Evolutionary conservation across 106 monocot genomes (phyloP).

Genomic region (Triglochin maritima): DNA sequence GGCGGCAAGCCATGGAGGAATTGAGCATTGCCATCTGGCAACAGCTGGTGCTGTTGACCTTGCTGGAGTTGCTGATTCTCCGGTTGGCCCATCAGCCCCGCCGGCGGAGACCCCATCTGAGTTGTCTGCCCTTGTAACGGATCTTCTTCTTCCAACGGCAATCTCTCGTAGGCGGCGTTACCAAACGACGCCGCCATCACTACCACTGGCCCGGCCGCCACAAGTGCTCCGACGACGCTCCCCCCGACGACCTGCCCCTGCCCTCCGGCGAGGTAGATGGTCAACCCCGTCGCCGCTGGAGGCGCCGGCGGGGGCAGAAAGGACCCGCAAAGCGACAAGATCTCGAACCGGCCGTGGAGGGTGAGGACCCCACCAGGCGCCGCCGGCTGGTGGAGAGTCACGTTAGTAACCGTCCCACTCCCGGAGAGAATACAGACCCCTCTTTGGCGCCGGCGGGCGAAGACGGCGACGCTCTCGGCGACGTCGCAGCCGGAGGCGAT

Average conservation of each 20-base stretch:
- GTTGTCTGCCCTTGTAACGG: too few relatives aligned
- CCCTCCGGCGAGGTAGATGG: conserved; percentile 18
- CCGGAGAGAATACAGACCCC: conserved; percentile 21
- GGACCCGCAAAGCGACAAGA: conserved; percentile 16
- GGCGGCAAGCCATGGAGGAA: conserved; percentile 26
- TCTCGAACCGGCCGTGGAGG: conserved; percentile 24
- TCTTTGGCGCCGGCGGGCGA: conserved; percentile 16
- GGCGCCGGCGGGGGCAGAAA: conserved; percentile 29
- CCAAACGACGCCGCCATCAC: conserved; percentile 26
- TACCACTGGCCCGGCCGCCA: conserved; percentile 17
- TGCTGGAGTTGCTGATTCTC: not conserved
- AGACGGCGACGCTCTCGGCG: conserved; percentile 16
- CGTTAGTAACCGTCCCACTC: conserved; percentile 20
- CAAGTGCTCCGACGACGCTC: conserved; percentile 13
- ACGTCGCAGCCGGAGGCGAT: conserved; percentile 18
- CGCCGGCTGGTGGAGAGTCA: conserved; percentile 15
- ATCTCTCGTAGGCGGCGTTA: conserved; percentile 54
- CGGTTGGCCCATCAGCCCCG: conserved; percentile 6
- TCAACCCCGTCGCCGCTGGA: conserved; percentile 11
- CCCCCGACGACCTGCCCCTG: conserved; percentile 26
- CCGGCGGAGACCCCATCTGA: too few relatives aligned
- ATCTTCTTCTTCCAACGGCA: conserved; percentile 45
- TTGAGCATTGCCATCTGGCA: conserved; percentile 10
- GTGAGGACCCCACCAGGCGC: conserved; percentile 10
- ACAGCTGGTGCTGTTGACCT: conserved; percentile 13